Conservation (phyloP, 495 filamentous ascomycete species). For the Penicillium salamii region DNA sequence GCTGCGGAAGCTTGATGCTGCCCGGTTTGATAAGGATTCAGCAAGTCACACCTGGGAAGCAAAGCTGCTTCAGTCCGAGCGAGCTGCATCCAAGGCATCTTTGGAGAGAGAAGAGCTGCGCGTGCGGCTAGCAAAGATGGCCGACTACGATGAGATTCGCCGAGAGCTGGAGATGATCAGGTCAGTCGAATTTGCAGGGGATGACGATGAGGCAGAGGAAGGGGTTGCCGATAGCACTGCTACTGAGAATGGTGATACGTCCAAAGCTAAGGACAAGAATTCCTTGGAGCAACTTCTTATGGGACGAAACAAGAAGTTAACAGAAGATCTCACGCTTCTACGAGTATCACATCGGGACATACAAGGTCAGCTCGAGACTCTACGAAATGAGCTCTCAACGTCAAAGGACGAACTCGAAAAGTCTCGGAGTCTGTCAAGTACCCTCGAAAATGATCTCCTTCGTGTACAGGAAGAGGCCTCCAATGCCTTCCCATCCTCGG, state of each 20-base stretch:
- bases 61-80: slow-evolving; percentile 54
- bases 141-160: slow-evolving; percentile 94
- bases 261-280: slow-evolving; percentile 65
- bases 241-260: slow-evolving; percentile 46
- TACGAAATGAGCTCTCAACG: slow-evolving; percentile 79
- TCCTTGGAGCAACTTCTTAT: slow-evolving; percentile 87
- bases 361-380: slow-evolving; percentile 69
- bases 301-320: slow-evolving; percentile 91
- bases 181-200: slow-evolving; percentile 93
- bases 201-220: slow-evolving; percentile 71
- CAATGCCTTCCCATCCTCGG: slow-evolving; percentile 79
- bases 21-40: slow-evolving; percentile 75
- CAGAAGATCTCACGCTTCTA: slow-evolving; percentile 86
- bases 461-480: slow-evolving; percentile 81
- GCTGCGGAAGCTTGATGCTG: slow-evolving; percentile 79
- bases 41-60: slow-evolving; percentile 70
- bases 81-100: slow-evolving; percentile 46
- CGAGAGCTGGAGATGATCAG: slow-evolving; percentile 93
- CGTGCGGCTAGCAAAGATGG: slow-evolving; percentile 79
- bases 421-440: slow-evolving; percentile 77
- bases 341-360: slow-evolving; percentile 93
- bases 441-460: slow-evolving; percentile 87
- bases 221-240: slow-evolving; percentile 27
- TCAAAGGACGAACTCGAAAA: slow-evolving; percentile 86
- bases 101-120: slow-evolving; percentile 76